Evolutionary conservation across 805 yeast species (phyloP).

Genomic region (Saccharomycopsis vini): DNA sequence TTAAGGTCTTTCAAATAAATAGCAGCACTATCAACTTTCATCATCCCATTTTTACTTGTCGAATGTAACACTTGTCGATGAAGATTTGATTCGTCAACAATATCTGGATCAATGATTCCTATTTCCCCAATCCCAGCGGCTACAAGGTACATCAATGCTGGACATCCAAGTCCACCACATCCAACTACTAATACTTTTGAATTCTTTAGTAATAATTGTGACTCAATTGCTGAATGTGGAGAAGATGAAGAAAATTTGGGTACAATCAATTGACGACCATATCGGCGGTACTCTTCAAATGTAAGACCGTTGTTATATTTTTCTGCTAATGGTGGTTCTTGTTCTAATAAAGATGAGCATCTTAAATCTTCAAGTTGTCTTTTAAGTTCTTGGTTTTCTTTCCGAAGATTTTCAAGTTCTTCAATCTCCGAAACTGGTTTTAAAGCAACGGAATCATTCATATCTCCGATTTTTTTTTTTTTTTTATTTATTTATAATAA

Average conservation of each 20-base stretch:
- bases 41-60: slow-evolving; percentile 52
- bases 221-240: slow-evolving; percentile 20
- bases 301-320: slow-evolving; percentile 22
- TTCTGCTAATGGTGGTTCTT: background rate
- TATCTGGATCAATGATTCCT: slow-evolving; percentile 83
- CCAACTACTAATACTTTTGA: slow-evolving; percentile 73
- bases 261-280: slow-evolving; percentile 94
- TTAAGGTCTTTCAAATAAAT: slow-evolving; percentile 45
- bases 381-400: no score
- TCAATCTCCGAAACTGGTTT: no score
- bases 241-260: slow-evolving; percentile 43
- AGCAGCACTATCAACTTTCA: slow-evolving; percentile 76
- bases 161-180: slow-evolving; percentile 96
- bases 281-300: slow-evolving; percentile 66
- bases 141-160: slow-evolving; percentile 73
- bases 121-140: slow-evolving; percentile 84
- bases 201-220: slow-evolving; percentile 51
- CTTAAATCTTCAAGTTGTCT: no score
- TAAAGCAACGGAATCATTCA: no score
- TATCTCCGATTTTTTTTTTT: no score
- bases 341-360: no score
- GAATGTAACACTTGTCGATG: slow-evolving; percentile 86
- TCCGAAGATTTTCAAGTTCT: no score
- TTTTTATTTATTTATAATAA: no score
- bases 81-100: slow-evolving; percentile 74